Evolutionary conservation across 129 eudicot species (phyloP), one percentile per base, ranked within the genome.

Genomic region (Oenanthe sinensis): DNA sequence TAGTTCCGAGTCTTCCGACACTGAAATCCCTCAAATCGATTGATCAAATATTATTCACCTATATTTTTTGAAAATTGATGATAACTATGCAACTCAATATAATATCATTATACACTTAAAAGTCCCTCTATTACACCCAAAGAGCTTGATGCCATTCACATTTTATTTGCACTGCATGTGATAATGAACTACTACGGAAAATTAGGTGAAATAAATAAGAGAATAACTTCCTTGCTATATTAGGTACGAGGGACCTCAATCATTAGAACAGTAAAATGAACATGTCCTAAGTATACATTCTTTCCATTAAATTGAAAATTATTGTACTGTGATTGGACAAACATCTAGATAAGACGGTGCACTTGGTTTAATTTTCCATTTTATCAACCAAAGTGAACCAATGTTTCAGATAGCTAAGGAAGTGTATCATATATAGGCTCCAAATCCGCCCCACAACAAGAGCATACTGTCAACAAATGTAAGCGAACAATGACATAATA

Each of bases 111-210:
- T 28, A 24, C 17, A 26, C 71, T 3, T 26, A 63, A 55, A 26
- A 63, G 71, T 63, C 71, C 71, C 5, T 24, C 17, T 63, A 63
- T 63, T 63, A 63, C 71, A 63, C 71, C 71, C 71, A 63, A 24
- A 30, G 39, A 63, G 3, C 26, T 63, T 26, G 39, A 63, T 63
- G 71, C 39, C 39, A 28, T 63, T 63, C 71, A 63, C 71, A 63
- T 63, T 63, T 63, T 63, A 12, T 28, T 63, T 63, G 65, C 65
- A 20, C 7, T 26, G 39, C 36, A 63, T 63, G 39, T 63, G 71
- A n/a, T n/a, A 58, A 30, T 65, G 68, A 45, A 45, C 48, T n/a
- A 2, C 33, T 0, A 60, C 4, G 33, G 68, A n/a, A n/a, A 9
- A 2, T n/a, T 60, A 3, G 70, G 70, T 62, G 9, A 26, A 62